Evolutionary conservation across 768 basidiomycete species (phyloP), one percentile per base, ranked within the genome.

Genomic region (Melanogaster broomeanus): DNA sequence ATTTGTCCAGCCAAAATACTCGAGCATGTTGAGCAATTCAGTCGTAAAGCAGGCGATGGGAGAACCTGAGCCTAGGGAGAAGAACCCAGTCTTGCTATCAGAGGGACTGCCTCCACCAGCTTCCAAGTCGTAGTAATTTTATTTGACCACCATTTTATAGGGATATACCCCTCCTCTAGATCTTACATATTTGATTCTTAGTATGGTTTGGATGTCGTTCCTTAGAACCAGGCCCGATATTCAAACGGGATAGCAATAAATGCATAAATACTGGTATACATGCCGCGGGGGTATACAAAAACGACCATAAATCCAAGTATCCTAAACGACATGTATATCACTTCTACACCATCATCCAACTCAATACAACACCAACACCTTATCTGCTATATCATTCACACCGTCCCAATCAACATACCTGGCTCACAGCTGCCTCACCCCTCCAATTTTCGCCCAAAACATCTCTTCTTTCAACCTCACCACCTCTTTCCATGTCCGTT

Each of bases 1-100:
- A 33, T 97, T 96, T 61, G 83, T 98, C 13, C 93, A 98, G 61
- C 95, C 95, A 2, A 84, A 83, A 51, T 93, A 95, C 61, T 89
- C 94, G 3, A 83, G 85, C 50, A 74, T 93, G 44, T 75, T 97
- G 24, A 82, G 84, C 57, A 78, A 79, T 33, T 72, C 70, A 2
- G 75, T 78, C 3, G 67, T 93, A 1, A 78, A 76, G 48, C 80
- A 86, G 55, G 78, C 81, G 2, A 78, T 93, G 71, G 91, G 92
- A 7, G 78, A 80, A 46, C 80, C 81, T 15, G 70, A 69, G 16
- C 57, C 61, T 3, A 49, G 39, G 48, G 55, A 57, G 16, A 56
- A 47, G 34, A 48, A 45, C n/a, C 61, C 69, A 4, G 43, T 69
- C 27, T 48, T 63, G 43, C 51, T 71, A 34, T 57, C 49, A 4